Evolutionary conservation across 2,329 filamentous ascomycete species (phyloP).

Genomic region (Chaetoscypha palmicola): DNA sequence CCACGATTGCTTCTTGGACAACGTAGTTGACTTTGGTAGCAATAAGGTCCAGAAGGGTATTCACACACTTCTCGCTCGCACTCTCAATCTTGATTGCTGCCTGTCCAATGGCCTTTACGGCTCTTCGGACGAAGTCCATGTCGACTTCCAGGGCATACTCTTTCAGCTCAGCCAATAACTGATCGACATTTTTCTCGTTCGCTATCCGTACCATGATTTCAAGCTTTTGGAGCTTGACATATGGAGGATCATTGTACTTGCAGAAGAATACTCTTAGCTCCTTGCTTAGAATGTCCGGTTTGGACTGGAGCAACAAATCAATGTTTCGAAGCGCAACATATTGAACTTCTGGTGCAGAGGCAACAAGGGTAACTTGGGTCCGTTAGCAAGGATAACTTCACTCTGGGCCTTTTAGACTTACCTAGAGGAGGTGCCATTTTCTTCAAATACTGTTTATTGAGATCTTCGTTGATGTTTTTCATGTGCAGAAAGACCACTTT

Average conservation of each 20-base stretch:
- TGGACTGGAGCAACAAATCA: constrained; percentile 88
- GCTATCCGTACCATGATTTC: constrained; percentile 99
- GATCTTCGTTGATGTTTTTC: constrained; percentile 70
- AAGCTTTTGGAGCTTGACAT: constrained; percentile 94
- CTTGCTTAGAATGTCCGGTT: constrained; percentile 94
- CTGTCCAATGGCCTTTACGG: constrained; percentile 93
- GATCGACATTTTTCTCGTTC: constrained; percentile 93
- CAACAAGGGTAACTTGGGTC: constrained; percentile 76
- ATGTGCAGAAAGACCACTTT: constrained; percentile 98
- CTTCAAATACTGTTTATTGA: constrained; percentile 81
- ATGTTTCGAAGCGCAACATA: constrained; percentile 97
- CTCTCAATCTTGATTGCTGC: constrained; percentile 98
- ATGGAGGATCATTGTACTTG: constrained; percentile 98
- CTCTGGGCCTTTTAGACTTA: no score
- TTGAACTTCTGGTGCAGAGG: constrained; percentile 92
- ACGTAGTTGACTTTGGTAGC: constrained; percentile 98
- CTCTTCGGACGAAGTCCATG: constrained; percentile 95
- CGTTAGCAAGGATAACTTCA: no score
- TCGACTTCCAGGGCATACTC: constrained; percentile 98
- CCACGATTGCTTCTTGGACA: constrained; percentile 96
- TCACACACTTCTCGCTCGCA: constrained; percentile 92
- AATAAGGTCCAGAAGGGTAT: constrained; percentile 86
- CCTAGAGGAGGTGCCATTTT: constrained; percentile 97
- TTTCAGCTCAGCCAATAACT: constrained; percentile 87
- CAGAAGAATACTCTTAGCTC: constrained; percentile 98